These are phyloP conservation scores for Xylogone sp. DNA, from an alignment of 2,329 filamentous ascomycete genomes.

Conservation along the genomic window DNA sequence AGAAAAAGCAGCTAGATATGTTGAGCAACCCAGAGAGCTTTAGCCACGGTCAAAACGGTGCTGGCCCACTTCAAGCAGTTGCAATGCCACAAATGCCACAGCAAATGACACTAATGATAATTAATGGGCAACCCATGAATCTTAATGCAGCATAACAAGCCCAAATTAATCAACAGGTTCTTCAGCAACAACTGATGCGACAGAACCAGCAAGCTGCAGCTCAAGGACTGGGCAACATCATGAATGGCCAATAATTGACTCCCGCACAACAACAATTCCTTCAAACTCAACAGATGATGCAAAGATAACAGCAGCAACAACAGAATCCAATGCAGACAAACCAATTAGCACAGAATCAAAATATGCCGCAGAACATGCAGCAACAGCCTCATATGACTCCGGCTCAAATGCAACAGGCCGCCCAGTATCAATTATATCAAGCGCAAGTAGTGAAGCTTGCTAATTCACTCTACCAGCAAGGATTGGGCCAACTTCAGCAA, in stretches of 20 bases:
- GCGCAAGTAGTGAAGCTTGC: background rate
- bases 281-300: constrained; percentile 31
- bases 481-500: constrained; percentile 1
- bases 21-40: too few relatives aligned
- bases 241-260: constrained; percentile 19
- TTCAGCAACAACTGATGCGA: constrained; percentile 13
- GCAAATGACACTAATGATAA: constrained; percentile 51
- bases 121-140: constrained; percentile 29
- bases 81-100: constrained; percentile 56
- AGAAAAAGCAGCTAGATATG: too few relatives aligned
- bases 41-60: too few relatives aligned
- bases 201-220: constrained; percentile 32
- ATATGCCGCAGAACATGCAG: constrained; percentile 32
- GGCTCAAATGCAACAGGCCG: constrained; percentile 29
- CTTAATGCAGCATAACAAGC: constrained; percentile 28
- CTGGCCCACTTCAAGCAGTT: constrained; percentile 50
- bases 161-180: constrained; percentile 13
- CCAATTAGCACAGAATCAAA: constrained; percentile 21
- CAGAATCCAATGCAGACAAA: constrained; percentile 17
- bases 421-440: constrained; percentile 22
- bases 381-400: constrained; percentile 29
- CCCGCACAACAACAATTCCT: constrained; percentile 27
- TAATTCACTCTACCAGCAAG: background rate
- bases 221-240: constrained; percentile 37
- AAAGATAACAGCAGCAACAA: too few relatives aligned